These are phyloP conservation scores for Codiaeum variegatum DNA, from an alignment of 441 rosid genomes.

Conservation along the genomic window DNA sequence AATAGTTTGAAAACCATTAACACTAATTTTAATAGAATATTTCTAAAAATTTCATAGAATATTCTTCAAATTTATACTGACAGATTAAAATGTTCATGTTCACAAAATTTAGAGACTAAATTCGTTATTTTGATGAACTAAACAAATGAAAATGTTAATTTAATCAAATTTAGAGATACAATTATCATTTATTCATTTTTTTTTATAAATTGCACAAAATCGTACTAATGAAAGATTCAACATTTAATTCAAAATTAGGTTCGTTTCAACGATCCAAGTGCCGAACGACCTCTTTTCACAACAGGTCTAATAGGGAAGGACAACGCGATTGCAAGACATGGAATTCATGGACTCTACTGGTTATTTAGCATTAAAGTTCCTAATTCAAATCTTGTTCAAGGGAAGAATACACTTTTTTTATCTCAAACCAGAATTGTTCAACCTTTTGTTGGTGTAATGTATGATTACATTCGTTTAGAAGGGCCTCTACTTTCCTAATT, in stretches of 20 bases:
- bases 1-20: no score
- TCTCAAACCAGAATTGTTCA: constrained; percentile 52
- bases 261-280: background rate
- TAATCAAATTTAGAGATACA: no score
- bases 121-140: no score
- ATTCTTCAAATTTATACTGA: no score
- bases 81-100: no score
- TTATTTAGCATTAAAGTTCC: constrained; percentile 32
- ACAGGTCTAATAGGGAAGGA: constrained; percentile 47
- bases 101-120: no score
- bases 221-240: no score
- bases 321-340: constrained; percentile 59
- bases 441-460: constrained; percentile 70
- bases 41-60: no score
- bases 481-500: constrained; percentile 23
- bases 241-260: constrained; percentile 6
- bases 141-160: no score
- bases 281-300: constrained; percentile 35
- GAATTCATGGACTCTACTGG: constrained; percentile 51
- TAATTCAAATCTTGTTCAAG: constrained; percentile 21
- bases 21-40: no score
- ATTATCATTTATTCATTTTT: no score
- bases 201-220: no score
- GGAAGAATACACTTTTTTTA: constrained; percentile 50
- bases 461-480: constrained; percentile 87